Percentiles rank a stretch among this genome's conserved stretches.
Evolutionary conservation across 495 filamentous ascomycete genomes (phyloP).

Genomic region (Penicillium pulvis): DNA sequence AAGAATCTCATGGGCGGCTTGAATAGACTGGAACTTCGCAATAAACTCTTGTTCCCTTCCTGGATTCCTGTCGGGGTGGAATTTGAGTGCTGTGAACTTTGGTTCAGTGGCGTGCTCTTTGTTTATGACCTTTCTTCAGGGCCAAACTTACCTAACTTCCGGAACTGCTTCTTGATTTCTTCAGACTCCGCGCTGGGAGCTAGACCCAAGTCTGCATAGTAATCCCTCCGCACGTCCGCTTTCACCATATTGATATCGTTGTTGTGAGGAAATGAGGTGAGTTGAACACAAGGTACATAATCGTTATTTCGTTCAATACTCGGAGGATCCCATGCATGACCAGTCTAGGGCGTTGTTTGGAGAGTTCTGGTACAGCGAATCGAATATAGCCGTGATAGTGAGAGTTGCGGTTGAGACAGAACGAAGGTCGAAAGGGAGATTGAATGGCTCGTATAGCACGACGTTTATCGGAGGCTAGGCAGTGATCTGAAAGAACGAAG

Average conservation of each 20-base stretch:
- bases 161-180: conserved; percentile 85
- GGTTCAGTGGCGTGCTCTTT: conserved; percentile 1
- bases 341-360: conserved; percentile 5
- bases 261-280: conserved; percentile 11
- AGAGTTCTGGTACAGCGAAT: background rate
- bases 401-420: background rate
- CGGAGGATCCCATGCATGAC: conserved; percentile 22
- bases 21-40: conserved; percentile 81
- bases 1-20: conserved; percentile 82
- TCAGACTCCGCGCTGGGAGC: conserved; percentile 59
- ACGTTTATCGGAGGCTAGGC: background rate
- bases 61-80: conserved; percentile 88
- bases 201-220: conserved; percentile 84
- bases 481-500: conserved; percentile 1
- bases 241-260: conserved; percentile 65
- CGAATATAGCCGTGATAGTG: background rate
- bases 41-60: conserved; percentile 77
- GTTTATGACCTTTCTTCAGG: background rate
- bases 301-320: conserved; percentile 10
- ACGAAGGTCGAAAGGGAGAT: background rate
- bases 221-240: conserved; percentile 71
- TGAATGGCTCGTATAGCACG: background rate
- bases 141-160: conserved; percentile 67
- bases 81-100: conserved; percentile 65
- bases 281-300: conserved; percentile 24